Conservation (phyloP, 495 filamentous ascomycete species). For the Corynascus novoguineensis region DNA sequence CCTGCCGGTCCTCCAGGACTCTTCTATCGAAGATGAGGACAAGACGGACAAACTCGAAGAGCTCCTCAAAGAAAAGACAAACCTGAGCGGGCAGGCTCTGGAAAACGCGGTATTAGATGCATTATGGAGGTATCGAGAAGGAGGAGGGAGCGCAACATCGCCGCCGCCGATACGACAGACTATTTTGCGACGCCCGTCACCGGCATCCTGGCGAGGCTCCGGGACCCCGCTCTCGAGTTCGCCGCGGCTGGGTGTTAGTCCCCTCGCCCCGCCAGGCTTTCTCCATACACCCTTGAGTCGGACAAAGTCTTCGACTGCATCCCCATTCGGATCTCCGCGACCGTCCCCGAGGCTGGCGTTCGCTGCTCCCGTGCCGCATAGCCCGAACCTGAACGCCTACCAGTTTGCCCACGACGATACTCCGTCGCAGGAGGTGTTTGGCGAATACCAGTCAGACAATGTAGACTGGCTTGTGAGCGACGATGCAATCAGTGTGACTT, state of each 20-base stretch:
- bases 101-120: conserved; percentile 90
- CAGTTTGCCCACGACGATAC: conserved; percentile 73
- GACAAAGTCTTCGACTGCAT: conserved; percentile 66
- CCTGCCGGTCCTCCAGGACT: conserved; percentile 80
- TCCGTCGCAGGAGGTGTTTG: conserved; percentile 77
- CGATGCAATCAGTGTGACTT: conserved; percentile 73
- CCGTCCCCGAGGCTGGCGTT: conserved; percentile 90
- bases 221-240: conserved; percentile 73
- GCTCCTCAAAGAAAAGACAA: conserved; percentile 71
- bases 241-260: conserved; percentile 69
- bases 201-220: conserved; percentile 85
- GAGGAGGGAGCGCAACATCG: conserved; percentile 66
- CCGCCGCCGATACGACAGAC: conserved; percentile 78
- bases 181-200: conserved; percentile 82
- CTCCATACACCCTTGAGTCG: conserved; percentile 68
- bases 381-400: conserved; percentile 88
- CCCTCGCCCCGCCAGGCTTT: conserved; percentile 76
- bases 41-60: conserved; percentile 90
- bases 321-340: conserved; percentile 90
- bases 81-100: conserved; percentile 66
- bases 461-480: conserved; percentile 96
- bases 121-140: conserved; percentile 84
- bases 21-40: conserved; percentile 83
- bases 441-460: conserved; percentile 85
- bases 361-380: conserved; percentile 87